Evolutionary conservation across 2,329 filamentous ascomycete genomes (phyloP).

Genomic region (Cordyceps cateniannulata): DNA sequence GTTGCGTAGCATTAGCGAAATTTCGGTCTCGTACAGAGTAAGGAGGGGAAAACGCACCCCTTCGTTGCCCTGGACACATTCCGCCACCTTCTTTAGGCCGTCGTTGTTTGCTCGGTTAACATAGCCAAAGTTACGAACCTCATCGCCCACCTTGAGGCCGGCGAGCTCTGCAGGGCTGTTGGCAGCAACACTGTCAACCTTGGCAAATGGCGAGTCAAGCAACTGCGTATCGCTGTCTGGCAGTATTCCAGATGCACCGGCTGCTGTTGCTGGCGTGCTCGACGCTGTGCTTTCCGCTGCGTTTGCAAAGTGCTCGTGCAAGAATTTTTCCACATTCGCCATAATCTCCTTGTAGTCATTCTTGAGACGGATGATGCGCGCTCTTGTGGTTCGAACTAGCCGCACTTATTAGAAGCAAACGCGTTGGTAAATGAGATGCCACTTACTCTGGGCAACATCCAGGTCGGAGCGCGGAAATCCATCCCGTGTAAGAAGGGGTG

Average conservation of each 20-base stretch:
- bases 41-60: conserved; percentile 58
- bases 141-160: conserved; percentile 73
- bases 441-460: conserved; percentile 84
- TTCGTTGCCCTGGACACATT: conserved; percentile 84
- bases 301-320: conserved; percentile 87
- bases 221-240: conserved; percentile 23
- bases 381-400: conserved; percentile 82
- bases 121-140: conserved; percentile 77
- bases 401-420: conserved; percentile 14
- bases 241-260: conserved; percentile 21
- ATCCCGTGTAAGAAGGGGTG: conserved; percentile 76
- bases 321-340: conserved; percentile 70
- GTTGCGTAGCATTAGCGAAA: conserved; percentile 1
- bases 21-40: neutral
- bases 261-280: conserved; percentile 16
- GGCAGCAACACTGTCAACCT: conserved; percentile 74
- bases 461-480: conserved; percentile 91
- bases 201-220: conserved; percentile 60
- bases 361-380: conserved; percentile 79
- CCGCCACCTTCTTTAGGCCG: conserved; percentile 75
- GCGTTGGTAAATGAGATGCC: neutral
- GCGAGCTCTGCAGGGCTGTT: conserved; percentile 77
- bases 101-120: conserved; percentile 84
- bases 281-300: conserved; percentile 46
- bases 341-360: conserved; percentile 94